Conservation (phyloP, 805 yeast species). For the Grigorovia yakushimaensis region DNA sequence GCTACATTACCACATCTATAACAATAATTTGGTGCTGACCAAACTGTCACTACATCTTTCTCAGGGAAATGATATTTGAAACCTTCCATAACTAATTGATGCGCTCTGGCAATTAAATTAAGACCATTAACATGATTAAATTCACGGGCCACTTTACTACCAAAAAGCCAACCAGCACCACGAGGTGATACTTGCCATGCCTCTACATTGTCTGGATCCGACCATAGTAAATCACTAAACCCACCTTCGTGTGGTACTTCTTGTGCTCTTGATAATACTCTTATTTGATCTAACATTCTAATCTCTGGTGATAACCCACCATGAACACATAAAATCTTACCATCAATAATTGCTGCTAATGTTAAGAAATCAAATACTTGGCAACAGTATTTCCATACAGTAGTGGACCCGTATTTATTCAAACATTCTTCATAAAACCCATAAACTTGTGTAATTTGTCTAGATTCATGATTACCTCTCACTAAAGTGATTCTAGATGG, state of each 20-base stretch:
- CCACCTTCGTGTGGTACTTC: slow-evolving; percentile 99
- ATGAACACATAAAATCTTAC: slow-evolving; percentile 88
- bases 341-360: slow-evolving; percentile 92
- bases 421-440: slow-evolving; percentile 96
- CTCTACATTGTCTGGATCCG: slow-evolving; percentile 95
- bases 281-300: slow-evolving; percentile 91
- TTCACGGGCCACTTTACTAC: slow-evolving; percentile 87
- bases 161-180: slow-evolving; percentile 98
- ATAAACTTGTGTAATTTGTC: slow-evolving; percentile 97
- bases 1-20: slow-evolving; percentile 98
- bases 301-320: slow-evolving; percentile 97
- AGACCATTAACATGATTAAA: slow-evolving; percentile 91
- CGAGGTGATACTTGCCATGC: slow-evolving; percentile 98
- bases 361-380: slow-evolving; percentile 93
- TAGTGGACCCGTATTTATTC: slow-evolving; percentile 85
- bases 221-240: slow-evolving; percentile 94
- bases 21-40: slow-evolving; percentile 97
- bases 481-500: slow-evolving; percentile 83
- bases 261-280: slow-evolving; percentile 91
- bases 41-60: slow-evolving; percentile 92
- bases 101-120: slow-evolving; percentile 87
- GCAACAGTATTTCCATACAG: slow-evolving; percentile 94
- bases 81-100: slow-evolving; percentile 97
- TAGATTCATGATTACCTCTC: slow-evolving; percentile 93
- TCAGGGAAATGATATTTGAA: slow-evolving; percentile 93